These are phyloP conservation scores for Ulota crispa DNA, from an alignment of 225 moss, liverwort and hornwort species.

Conservation along the genomic window DNA sequence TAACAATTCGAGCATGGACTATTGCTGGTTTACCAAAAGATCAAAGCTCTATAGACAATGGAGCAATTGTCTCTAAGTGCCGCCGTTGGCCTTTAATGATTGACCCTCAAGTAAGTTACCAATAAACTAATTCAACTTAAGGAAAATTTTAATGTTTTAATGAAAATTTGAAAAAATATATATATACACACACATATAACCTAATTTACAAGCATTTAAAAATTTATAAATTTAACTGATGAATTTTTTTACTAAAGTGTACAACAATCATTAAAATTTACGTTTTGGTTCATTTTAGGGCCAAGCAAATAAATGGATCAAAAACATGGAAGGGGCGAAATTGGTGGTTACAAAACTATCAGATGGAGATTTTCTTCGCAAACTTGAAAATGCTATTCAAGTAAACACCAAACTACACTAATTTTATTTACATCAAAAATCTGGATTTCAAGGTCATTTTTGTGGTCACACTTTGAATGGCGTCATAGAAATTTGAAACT, in stretches of 20 bases:
- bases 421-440: background rate
- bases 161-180: background rate
- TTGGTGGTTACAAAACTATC: constrained; percentile 71
- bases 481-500: background rate
- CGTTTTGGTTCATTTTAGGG: constrained; percentile 33
- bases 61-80: constrained; percentile 70
- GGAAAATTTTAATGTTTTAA: background rate
- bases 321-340: constrained; percentile 76
- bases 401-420: background rate
- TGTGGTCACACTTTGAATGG: no score
- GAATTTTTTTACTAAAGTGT: background rate
- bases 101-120: constrained; percentile 62
- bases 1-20: constrained; percentile 77
- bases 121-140: background rate
- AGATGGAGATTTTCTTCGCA: constrained; percentile 72
- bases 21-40: constrained; percentile 88
- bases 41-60: constrained; percentile 79
- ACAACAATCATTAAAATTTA: background rate
- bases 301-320: constrained; percentile 94
- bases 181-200: background rate
- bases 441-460: no score
- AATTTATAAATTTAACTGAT: no score
- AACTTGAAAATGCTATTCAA: constrained; percentile 87
- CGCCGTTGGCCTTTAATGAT: constrained; percentile 87
- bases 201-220: background rate